Evolutionary conservation across 2,329 filamentous ascomycete genomes (phyloP).

Genomic region (Neophaeococcomyces mojaviensis): DNA sequence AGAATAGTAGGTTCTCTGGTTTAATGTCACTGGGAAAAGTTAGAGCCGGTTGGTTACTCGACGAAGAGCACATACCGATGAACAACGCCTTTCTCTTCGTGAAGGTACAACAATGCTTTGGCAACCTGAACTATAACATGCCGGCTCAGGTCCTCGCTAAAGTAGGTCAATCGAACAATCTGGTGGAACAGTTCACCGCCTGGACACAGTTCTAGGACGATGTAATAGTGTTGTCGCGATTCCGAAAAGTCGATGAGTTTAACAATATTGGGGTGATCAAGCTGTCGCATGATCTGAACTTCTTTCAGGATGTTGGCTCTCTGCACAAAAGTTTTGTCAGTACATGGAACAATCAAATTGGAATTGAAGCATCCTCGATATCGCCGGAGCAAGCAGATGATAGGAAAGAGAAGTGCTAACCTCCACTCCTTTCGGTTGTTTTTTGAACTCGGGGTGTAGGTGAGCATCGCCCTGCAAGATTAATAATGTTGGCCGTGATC

Average conservation of each 20-base stretch:
- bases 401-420: conserved; percentile 55
- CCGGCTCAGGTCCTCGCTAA: conserved; percentile 88
- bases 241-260: conserved; percentile 91
- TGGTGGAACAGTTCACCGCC: conserved; percentile 97
- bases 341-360: conserved; percentile 14
- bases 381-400: conserved; percentile 22
- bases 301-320: conserved; percentile 97
- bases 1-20: conserved; percentile 88
- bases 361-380: conserved; percentile 12
- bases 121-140: conserved; percentile 95
- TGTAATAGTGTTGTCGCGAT: conserved; percentile 93
- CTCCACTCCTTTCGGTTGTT: conserved; percentile 92
- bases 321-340: conserved; percentile 45
- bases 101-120: conserved; percentile 85
- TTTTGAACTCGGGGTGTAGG: conserved; percentile 94
- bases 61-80: conserved; percentile 64
- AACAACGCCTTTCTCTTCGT: conserved; percentile 90
- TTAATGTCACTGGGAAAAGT: conserved; percentile 72
- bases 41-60: conserved; percentile 30
- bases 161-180: conserved; percentile 95
- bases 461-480: conserved; percentile 73
- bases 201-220: conserved; percentile 87
- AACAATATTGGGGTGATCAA: conserved; percentile 94
- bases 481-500: conserved; percentile 43
- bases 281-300: conserved; percentile 94